Evolutionary conservation across 805 yeast genomes (phyloP).

Genomic region (Sungouiella blattae): DNA sequence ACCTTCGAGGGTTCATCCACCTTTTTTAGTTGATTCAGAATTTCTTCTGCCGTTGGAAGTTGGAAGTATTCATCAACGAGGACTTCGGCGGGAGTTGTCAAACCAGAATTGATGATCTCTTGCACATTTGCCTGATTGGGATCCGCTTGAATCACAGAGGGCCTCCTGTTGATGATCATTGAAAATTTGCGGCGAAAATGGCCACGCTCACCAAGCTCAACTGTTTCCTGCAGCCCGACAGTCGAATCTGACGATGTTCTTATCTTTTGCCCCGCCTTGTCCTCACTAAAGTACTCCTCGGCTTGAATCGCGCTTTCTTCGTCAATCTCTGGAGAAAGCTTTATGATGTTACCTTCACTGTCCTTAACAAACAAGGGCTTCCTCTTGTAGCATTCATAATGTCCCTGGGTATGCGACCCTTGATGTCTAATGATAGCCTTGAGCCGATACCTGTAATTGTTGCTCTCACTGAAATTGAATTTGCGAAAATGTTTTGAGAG

Average conservation of each 20-base stretch:
- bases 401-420: constrained; percentile 88
- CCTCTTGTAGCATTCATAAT: constrained; percentile 81
- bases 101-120: constrained; percentile 37
- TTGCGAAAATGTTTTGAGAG: constrained; percentile 34
- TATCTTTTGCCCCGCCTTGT: constrained; percentile 1
- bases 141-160: constrained; percentile 37
- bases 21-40: constrained; percentile 2
- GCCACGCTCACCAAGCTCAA: constrained; percentile 19
- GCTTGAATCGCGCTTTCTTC: constrained; percentile 15
- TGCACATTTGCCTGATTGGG: constrained; percentile 33
- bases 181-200: constrained; percentile 35
- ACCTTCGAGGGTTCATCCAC: constrained; percentile 18
- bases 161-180: constrained; percentile 40
- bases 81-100: constrained; percentile 40
- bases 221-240: constrained; percentile 10
- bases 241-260: constrained; percentile 12
- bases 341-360: constrained; percentile 37
- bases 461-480: constrained; percentile 39
- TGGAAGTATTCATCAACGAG: constrained; percentile 32
- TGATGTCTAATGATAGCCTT: constrained; percentile 77
- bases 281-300: constrained; percentile 4
- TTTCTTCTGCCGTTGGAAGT: constrained; percentile 14
- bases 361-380: constrained; percentile 61
- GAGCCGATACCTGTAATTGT: constrained; percentile 50
- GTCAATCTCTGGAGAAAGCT: constrained; percentile 38